Conservation (phyloP, 768 basidiomycete genomes). For the Tremella mesenterica region DNA sequence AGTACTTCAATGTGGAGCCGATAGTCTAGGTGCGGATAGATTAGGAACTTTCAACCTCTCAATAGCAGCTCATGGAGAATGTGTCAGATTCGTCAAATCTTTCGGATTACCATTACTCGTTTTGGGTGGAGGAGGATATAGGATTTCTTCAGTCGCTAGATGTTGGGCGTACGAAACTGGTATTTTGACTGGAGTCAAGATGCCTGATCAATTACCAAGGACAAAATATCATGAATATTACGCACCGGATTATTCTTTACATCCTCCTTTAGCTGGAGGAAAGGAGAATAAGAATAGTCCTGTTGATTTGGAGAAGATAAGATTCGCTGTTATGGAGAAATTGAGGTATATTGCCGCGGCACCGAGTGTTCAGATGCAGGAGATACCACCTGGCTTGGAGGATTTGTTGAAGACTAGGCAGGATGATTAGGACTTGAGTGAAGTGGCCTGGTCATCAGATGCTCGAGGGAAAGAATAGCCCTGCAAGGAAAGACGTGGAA, state of each 20-base stretch:
- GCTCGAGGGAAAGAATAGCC: no score
- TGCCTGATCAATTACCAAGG: slow-evolving; percentile 77
- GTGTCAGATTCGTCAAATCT: slow-evolving; percentile 89
- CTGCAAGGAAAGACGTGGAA: no score
- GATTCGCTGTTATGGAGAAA: slow-evolving; percentile 75
- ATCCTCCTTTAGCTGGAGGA: slow-evolving; percentile 66
- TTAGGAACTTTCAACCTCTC: slow-evolving; percentile 95
- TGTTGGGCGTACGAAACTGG: slow-evolving; percentile 99
- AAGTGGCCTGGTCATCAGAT: no score
- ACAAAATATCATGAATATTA: slow-evolving; percentile 93
- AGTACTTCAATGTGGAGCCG: slow-evolving; percentile 94
- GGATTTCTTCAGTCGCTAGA: slow-evolving; percentile 91
- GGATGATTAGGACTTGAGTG: slow-evolving; percentile 56
- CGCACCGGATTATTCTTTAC: slow-evolving; percentile 82
- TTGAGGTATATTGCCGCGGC: slow-evolving; percentile 87
- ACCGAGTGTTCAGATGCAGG: slow-evolving; percentile 92
- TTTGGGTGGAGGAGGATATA: slow-evolving; percentile 91
- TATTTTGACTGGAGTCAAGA: slow-evolving; percentile 67
- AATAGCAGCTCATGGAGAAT: slow-evolving; percentile 95
- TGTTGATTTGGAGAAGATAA: slow-evolving; percentile 73
- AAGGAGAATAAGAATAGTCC: slow-evolving; percentile 89
- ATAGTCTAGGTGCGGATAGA: slow-evolving; percentile 87
- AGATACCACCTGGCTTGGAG: slow-evolving; percentile 85
- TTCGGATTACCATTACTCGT: slow-evolving; percentile 86
- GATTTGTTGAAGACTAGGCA: slow-evolving; percentile 63